A percentile compares a stretch with the other conserved stretches of the same genome.
These are phyloP conservation scores for Trichoderma virens DNA, from an alignment of 495 filamentous ascomycete species.

Conservation along the genomic window DNA sequence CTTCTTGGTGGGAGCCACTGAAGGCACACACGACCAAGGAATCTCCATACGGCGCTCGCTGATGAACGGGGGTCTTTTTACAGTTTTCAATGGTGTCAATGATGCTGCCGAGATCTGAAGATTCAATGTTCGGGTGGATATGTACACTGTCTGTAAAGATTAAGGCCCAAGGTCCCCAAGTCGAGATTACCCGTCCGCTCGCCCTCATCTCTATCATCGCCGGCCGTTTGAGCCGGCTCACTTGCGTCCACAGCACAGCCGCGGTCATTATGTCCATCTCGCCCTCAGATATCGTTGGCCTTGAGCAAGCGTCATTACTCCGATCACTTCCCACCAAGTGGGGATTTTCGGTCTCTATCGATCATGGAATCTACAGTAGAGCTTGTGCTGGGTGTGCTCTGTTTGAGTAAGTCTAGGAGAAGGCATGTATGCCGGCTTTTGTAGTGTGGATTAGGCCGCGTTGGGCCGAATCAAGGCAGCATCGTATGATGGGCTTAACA, in stretches of 20 bases:
- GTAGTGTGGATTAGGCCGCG: no score
- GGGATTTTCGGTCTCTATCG: no score
- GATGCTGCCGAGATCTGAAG: constrained; percentile 82
- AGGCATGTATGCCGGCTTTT: no score
- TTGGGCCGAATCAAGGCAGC: no score
- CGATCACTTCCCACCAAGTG: no score
- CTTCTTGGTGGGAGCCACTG: constrained; percentile 90
- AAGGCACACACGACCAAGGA: constrained; percentile 89
- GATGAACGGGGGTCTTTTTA: constrained; percentile 91
- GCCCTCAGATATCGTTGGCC: constrained; percentile 90
- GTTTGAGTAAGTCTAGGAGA: no score
- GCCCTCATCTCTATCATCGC: constrained; percentile 88
- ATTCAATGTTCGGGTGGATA: constrained; percentile 83
- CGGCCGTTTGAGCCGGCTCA: constrained; percentile 92
- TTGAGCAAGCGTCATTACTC: no score
- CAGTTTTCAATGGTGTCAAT: constrained; percentile 85
- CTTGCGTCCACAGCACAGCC: constrained; percentile 51
- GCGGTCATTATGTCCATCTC: constrained; percentile 85
- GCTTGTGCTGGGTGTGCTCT: no score
- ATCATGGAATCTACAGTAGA: no score
- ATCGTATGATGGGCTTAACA: no score
- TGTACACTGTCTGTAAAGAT: constrained; percentile 94
- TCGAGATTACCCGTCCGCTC: constrained; percentile 96
- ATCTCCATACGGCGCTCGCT: constrained; percentile 82
- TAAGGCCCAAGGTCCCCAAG: constrained; percentile 85